Percentiles rank a stretch among this genome's conserved stretches.
Conservation (phyloP, 176 grass and related monocot species). For the Alopecurus myosuroides region DNA sequence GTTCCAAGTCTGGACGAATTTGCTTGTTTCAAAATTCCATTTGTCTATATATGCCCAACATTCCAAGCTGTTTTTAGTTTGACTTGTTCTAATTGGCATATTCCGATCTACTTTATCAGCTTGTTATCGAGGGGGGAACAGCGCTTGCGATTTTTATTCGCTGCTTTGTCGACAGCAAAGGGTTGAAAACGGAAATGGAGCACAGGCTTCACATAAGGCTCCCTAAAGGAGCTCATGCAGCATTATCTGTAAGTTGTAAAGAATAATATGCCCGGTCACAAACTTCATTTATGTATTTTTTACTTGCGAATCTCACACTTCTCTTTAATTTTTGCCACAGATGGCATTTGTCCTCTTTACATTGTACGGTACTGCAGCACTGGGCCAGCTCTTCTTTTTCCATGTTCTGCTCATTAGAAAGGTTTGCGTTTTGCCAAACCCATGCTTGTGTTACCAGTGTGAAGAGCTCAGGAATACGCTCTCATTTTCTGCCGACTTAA, state of each 20-base stretch:
- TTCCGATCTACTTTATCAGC: conserved; percentile 35
- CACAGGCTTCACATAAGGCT: conserved; percentile 65
- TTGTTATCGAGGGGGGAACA: conserved; percentile 71
- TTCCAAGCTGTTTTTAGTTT: background rate
- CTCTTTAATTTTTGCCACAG: conserved; percentile 24
- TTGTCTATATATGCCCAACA: background rate
- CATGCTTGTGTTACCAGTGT: background rate
- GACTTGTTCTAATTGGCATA: background rate
- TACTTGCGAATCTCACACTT: conserved; percentile 11
- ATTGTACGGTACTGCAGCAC: conserved; percentile 66
- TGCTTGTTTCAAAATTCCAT: background rate
- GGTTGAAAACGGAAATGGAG: conserved; percentile 53
- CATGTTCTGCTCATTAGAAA: conserved; percentile 94
- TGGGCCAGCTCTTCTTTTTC: conserved; percentile 95
- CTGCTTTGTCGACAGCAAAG: conserved; percentile 67
- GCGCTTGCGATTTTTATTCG: conserved; percentile 70
- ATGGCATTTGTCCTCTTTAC: conserved; percentile 72
- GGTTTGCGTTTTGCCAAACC: conserved; percentile 21
- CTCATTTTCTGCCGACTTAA: background rate
- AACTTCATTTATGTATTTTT: background rate
- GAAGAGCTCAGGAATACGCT: background rate
- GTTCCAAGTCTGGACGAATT: background rate
- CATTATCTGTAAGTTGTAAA: conserved; percentile 58
- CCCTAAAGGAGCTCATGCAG: conserved; percentile 82
- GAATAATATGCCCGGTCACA: background rate